These are phyloP conservation scores for Termitomyces sp. DNA, from an alignment of 768 basidiomycete species.

Conservation along the genomic window DNA sequence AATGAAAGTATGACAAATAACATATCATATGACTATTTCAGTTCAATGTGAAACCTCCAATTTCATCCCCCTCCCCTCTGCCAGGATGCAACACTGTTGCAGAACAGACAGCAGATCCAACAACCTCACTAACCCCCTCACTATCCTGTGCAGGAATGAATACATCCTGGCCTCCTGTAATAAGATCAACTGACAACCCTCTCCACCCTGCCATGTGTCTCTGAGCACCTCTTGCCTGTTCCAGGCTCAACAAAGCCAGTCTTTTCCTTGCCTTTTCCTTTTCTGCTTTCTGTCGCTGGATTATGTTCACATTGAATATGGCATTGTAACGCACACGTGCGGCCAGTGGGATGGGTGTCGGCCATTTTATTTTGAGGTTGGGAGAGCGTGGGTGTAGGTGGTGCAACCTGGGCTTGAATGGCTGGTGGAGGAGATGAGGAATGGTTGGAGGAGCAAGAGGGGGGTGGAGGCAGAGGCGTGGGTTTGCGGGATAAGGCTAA, in stretches of 20 bases:
- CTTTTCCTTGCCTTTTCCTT: constrained; percentile 28
- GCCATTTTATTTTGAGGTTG: constrained; percentile 37
- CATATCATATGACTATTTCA: no score
- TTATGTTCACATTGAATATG: constrained; percentile 59
- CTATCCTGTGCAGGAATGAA: constrained; percentile 6
- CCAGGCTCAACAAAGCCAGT: constrained; percentile 29
- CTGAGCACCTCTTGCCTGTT: constrained; percentile 34
- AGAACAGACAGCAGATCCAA: constrained; percentile 39
- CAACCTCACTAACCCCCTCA: no score
- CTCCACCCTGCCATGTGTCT: constrained; percentile 73
- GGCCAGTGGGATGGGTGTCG: constrained; percentile 64
- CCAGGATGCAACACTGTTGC: no score
- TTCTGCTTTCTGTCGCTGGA: constrained; percentile 43
- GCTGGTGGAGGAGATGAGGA: constrained; percentile 47
- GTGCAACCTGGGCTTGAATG: constrained; percentile 29
- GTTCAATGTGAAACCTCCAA: no score
- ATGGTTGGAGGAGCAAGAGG: constrained; percentile 55
- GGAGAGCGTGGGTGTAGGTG: constrained; percentile 15
- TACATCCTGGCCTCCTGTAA: constrained; percentile 36
- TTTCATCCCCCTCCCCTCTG: no score
- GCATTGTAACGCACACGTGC: constrained; percentile 65
- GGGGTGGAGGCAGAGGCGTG: constrained; percentile 37
- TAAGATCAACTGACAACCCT: constrained; percentile 65
- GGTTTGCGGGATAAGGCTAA: constrained; percentile 35
- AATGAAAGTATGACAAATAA: no score